Evolutionary conservation across 345 rosid genomes (phyloP).

Genomic region (Raphanus raphanistrum): DNA sequence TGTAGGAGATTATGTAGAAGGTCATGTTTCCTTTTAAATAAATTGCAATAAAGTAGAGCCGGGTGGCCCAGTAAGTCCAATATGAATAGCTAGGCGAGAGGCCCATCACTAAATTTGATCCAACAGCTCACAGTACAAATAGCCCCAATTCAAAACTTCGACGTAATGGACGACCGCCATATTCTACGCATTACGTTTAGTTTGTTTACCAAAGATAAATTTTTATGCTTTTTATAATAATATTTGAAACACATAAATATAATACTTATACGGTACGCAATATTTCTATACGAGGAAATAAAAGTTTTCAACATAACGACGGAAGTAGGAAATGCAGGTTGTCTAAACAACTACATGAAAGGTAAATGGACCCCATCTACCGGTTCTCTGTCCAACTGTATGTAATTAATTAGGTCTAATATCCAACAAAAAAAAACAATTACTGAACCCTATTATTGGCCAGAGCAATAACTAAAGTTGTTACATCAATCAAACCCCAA

Average conservation of each 20-base stretch:
- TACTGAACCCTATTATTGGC: background rate
- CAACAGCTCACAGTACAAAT: too few relatives aligned
- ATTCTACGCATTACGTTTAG: background rate
- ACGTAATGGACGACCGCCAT: background rate
- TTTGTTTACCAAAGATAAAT: background rate
- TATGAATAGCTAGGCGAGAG: too few relatives aligned
- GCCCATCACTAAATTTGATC: too few relatives aligned
- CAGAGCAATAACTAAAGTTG: background rate
- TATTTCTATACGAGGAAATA: background rate
- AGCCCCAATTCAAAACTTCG: background rate
- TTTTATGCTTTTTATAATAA: background rate
- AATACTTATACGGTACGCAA: constrained; percentile 2
- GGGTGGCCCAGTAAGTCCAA: too few relatives aligned
- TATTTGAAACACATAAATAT: background rate
- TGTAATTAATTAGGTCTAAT: background rate
- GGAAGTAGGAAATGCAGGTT: constrained; percentile 55
- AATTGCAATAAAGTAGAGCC: too few relatives aligned
- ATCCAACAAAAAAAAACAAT: background rate
- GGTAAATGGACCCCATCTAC: background rate
- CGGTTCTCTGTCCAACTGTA: background rate
- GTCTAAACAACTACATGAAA: constrained; percentile 40
- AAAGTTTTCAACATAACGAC: background rate
- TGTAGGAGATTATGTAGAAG: too few relatives aligned
- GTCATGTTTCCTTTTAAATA: too few relatives aligned
- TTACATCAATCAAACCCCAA: background rate